These are phyloP conservation scores for Psophocarpus tetragonolobus DNA, from an alignment of 306 rosid genomes.

Conservation along the genomic window DNA sequence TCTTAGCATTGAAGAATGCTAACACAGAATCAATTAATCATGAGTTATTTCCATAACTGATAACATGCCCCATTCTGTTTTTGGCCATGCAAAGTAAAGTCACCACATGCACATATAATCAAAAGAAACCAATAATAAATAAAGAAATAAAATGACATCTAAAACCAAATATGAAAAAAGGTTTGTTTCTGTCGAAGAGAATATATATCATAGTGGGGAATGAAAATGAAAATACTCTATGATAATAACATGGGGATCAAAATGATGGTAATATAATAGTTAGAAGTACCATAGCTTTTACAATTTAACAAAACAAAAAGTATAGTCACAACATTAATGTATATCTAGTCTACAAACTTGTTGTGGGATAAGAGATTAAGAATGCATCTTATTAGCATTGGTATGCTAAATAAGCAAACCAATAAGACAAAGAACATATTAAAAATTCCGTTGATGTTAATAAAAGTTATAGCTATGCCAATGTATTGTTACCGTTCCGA, in stretches of 20 bases:
- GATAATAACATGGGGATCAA: neutral
- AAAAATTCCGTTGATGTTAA: neutral
- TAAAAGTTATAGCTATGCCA: neutral
- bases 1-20: neutral
- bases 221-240: neutral
- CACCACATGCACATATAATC: neutral
- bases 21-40: neutral
- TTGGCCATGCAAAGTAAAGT: neutral
- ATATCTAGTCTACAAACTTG: neutral
- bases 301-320: neutral
- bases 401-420: neutral
- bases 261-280: neutral
- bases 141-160: neutral
- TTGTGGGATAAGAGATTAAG: neutral
- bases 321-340: neutral
- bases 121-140: neutral
- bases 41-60: neutral
- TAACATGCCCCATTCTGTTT: neutral
- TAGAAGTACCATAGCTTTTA: neutral
- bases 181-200: neutral
- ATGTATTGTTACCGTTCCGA: neutral
- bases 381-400: slow-evolving; percentile 8
- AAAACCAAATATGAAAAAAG: neutral
- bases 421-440: neutral
- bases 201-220: too few relatives aligned